Evolutionary conservation across 2,329 filamentous ascomycete genomes (phyloP).

Genomic region (Paecilomyces niveus): DNA sequence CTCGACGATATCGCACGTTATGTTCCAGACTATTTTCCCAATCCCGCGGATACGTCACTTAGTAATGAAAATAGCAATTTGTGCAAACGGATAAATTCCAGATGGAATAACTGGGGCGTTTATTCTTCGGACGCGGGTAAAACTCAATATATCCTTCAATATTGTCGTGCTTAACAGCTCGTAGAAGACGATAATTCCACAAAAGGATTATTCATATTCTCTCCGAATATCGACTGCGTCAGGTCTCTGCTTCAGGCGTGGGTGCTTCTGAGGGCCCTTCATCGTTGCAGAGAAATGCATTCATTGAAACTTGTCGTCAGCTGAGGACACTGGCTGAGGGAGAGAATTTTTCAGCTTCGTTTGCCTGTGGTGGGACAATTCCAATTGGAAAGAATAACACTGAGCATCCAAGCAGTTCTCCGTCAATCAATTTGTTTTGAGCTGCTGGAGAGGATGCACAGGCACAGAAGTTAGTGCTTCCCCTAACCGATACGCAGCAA

Average conservation of each 20-base stretch:
- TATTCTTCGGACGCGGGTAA: neutral
- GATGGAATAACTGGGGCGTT: neutral
- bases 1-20: neutral
- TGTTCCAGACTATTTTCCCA: neutral
- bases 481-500: neutral
- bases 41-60: neutral
- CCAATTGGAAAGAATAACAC: neutral
- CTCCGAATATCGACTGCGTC: neutral
- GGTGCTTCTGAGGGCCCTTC: neutral
- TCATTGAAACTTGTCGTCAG: neutral
- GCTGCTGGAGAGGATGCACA: neutral
- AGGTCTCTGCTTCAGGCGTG: neutral
- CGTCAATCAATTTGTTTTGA: conserved; percentile 10
- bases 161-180: neutral
- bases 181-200: neutral
- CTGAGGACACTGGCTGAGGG: conserved; percentile 5
- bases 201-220: neutral
- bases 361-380: conserved; percentile 11
- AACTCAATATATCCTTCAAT: neutral
- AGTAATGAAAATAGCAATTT: neutral
- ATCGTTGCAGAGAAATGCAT: neutral
- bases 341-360: conserved; percentile 4
- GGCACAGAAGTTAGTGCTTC: conserved; percentile 2
- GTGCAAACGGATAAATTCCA: neutral
- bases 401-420: conserved; percentile 1